These are phyloP conservation scores for Arthroderma sp. DNA, from an alignment of 2,329 filamentous ascomycete genomes.

Conservation along the genomic window DNA sequence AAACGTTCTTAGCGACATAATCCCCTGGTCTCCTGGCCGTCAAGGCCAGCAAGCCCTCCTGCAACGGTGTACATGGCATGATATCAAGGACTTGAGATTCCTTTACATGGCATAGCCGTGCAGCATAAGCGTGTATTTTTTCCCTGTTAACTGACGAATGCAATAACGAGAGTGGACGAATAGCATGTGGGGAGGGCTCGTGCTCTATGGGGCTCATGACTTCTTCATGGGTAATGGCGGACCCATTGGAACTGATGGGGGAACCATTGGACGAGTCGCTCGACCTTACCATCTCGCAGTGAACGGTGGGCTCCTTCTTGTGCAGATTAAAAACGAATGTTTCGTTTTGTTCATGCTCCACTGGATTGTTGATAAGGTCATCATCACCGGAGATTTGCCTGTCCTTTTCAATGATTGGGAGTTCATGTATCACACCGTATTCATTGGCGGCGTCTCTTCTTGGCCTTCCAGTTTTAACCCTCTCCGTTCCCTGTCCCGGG, in stretches of 20 bases:
- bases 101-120: slow-evolving; percentile 4
- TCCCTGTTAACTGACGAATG: not conserved
- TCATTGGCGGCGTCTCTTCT: not conserved
- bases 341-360: not conserved
- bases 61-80: slow-evolving; percentile 30
- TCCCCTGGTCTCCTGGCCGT: slow-evolving; percentile 24
- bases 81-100: slow-evolving; percentile 18
- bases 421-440: not conserved
- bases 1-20: slow-evolving; percentile 26
- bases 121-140: not conserved
- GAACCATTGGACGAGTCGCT: slow-evolving; percentile 6
- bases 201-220: not conserved
- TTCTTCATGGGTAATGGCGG: slow-evolving; percentile 19
- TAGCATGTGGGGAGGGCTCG: not conserved
- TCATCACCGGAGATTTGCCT: not conserved
- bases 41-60: slow-evolving; percentile 30
- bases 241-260: slow-evolving; percentile 20
- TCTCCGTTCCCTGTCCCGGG: not conserved
- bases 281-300: not conserved
- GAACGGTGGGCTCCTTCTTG: slow-evolving; percentile 14
- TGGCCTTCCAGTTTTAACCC: not conserved
- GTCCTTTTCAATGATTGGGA: not conserved
- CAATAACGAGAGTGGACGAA: not conserved
- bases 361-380: not conserved
- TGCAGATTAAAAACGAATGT: not conserved